Conservation (phyloP, 257 asterid genomes). For the Lavandula angustifolia region DNA sequence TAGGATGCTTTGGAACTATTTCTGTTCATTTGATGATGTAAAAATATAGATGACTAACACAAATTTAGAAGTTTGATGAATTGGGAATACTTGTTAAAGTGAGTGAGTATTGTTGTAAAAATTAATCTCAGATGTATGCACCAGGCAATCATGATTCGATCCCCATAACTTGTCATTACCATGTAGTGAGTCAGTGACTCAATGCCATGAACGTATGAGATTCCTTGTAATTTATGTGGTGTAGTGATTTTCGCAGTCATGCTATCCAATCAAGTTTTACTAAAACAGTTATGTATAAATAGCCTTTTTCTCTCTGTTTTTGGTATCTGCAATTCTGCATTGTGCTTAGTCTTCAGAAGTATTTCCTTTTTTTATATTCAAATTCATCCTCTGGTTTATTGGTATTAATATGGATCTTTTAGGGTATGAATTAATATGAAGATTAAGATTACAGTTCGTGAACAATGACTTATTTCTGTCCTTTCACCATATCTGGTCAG, state of each 20-base stretch:
- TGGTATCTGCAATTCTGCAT: not conserved
- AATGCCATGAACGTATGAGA: not conserved
- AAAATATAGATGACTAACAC: not conserved
- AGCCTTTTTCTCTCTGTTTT: not conserved
- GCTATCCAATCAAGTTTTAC: not conserved
- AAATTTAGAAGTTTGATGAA: slow-evolving; percentile 5
- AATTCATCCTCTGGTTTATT: slow-evolving; percentile 1
- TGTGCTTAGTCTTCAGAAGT: slow-evolving; percentile 4
- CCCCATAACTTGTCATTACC: not conserved
- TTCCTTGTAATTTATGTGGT: not conserved
- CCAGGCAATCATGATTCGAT: not conserved
- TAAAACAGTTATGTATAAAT: not conserved
- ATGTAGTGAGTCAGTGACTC: slow-evolving; percentile 1
- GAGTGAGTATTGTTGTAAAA: not conserved
- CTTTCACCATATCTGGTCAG: slow-evolving; percentile 4
- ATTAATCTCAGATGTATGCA: not conserved
- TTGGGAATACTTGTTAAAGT: not conserved
- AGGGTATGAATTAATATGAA: not conserved
- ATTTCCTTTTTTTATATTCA: slow-evolving; percentile 16
- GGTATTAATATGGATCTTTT: not conserved
- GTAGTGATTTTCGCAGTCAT: not conserved
- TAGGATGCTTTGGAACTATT: slow-evolving; percentile 2
- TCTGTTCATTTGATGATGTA: slow-evolving; percentile 5
- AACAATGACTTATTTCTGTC: slow-evolving; percentile 2
- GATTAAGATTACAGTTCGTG: not conserved